Conservation (phyloP, 2,329 filamentous ascomycete genomes). For the Monosporascus sp. region DNA sequence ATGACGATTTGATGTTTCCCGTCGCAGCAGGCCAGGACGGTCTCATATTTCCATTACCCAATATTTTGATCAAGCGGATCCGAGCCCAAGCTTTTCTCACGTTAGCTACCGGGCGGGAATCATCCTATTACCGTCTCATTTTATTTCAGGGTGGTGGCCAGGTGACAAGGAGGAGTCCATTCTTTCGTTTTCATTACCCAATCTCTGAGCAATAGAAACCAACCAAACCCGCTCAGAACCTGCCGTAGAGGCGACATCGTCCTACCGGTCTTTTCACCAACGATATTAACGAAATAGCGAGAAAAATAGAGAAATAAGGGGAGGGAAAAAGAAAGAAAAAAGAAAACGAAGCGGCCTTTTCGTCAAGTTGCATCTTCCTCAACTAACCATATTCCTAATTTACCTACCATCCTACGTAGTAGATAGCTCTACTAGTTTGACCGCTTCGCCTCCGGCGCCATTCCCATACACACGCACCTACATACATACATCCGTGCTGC, state of each 20-base stretch:
- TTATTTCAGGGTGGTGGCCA: conserved; percentile 21
- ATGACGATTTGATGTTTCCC: too few species aligned
- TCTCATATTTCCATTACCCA: background rate
- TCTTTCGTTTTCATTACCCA: conserved; percentile 45
- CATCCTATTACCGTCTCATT: background rate
- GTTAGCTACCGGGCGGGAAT: background rate
- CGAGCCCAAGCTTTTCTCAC: background rate
- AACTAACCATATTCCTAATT: too few species aligned
- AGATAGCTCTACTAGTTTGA: too few species aligned
- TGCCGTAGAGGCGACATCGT: background rate
- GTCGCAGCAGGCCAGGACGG: background rate
- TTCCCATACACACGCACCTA: too few species aligned
- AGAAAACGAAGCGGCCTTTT: too few species aligned
- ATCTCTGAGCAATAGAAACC: conserved; percentile 29
- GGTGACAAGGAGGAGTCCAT: conserved; percentile 33
- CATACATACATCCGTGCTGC: too few species aligned
- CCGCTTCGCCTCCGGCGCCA: too few species aligned
- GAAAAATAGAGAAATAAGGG: too few species aligned
- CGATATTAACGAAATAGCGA: background rate
- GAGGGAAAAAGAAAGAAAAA: too few species aligned
- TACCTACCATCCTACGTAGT: too few species aligned
- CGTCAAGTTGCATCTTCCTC: too few species aligned
- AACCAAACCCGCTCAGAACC: conserved; percentile 2
- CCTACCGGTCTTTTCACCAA: background rate
- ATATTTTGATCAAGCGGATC: background rate